Evolutionary conservation across 208 protist genomes (phyloP), one percentile per base, ranked within the genome.

Genomic region (Borovskyia barvae): DNA sequence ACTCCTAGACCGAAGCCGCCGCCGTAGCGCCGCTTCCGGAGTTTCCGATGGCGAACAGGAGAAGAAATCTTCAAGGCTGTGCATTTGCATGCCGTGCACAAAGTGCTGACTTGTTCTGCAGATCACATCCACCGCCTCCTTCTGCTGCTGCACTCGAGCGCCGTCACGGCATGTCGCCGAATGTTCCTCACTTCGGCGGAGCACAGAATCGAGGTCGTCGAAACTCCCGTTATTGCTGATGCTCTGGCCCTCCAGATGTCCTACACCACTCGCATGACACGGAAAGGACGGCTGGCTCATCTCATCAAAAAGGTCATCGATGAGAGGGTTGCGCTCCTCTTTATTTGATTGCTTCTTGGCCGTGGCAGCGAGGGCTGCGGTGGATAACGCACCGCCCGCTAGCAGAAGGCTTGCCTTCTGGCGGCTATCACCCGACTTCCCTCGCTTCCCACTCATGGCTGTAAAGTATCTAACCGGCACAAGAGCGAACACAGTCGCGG

Each of bases 31-130:
- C 8, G 66, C 47, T 43, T 82, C 75, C 15, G 59, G 17, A 2
- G 14, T 28, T 7, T 39, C 30, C 3, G 58, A 50, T 2, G 3
- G 40, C 0, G 1, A 6, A 0, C 37, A 36, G 7, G 3, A 22
- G 35, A 87, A 79, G 65, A 64, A 87, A 39, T 41, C 42, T 5
- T 87, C 68, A 8, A 87, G 33, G 1, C 72, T 43, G 48, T 82
- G 40, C 63, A 81, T 77, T 11, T 46, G 43, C 55, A 87, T 62
- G 2, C 68, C 63, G 66, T 87, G 76, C 15, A 80, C 65, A 66
- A 82, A 87, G 52, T 70, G 65, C 62, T 83, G 72, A 1, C 67
- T 56, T 1, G 62, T 66, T 6, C 37, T 60, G 9, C 51, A 54
- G 28, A 87, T 29, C 14, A 76, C 56, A 25, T 78, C 75, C 0